phyloP scores from a whole-genome alignment of 352 stramenopile species.

The Pythium phragmitis region DNA sequence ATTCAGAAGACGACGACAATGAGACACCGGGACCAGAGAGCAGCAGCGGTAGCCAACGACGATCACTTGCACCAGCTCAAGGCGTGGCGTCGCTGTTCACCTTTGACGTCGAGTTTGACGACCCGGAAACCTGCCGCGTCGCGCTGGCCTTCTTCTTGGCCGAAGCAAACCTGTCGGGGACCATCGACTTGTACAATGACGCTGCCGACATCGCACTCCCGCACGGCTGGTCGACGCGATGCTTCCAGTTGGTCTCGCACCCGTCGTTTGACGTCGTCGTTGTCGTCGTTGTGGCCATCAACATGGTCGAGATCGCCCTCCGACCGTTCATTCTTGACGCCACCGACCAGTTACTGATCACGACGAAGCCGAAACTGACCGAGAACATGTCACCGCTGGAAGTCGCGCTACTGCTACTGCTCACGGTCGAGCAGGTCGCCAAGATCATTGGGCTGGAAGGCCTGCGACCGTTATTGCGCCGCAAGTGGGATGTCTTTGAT shows the following conservation, averaged over 20 bases:
- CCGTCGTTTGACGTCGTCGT: conserved; percentile 77
- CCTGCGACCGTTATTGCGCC: conserved; percentile 47
- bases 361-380: conserved; percentile 38
- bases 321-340: conserved; percentile 56
- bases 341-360: conserved; percentile 34
- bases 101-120: conserved; percentile 79
- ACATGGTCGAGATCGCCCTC: conserved; percentile 71
- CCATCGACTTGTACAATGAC: conserved; percentile 42
- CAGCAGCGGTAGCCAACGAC: neutral
- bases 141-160: conserved; percentile 61
- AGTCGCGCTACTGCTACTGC: conserved; percentile 56
- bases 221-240: conserved; percentile 42
- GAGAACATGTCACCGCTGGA: conserved; percentile 60
- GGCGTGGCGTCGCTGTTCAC: conserved; percentile 27
- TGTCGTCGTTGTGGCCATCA: conserved; percentile 53
- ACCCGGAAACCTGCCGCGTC: conserved; percentile 44
- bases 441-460: conserved; percentile 72
- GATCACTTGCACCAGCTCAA: conserved; percentile 4
- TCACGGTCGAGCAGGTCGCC: conserved; percentile 64
- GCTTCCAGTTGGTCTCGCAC: conserved; percentile 67
- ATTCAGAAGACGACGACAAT: neutral
- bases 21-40: too few relatives aligned
- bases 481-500: conserved; percentile 75
- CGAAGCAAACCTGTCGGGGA: conserved; percentile 44
- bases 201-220: conserved; percentile 55